These are phyloP conservation scores for Tuctoria greenei DNA, from an alignment of 176 grass and related monocot species.

Conservation along the genomic window DNA sequence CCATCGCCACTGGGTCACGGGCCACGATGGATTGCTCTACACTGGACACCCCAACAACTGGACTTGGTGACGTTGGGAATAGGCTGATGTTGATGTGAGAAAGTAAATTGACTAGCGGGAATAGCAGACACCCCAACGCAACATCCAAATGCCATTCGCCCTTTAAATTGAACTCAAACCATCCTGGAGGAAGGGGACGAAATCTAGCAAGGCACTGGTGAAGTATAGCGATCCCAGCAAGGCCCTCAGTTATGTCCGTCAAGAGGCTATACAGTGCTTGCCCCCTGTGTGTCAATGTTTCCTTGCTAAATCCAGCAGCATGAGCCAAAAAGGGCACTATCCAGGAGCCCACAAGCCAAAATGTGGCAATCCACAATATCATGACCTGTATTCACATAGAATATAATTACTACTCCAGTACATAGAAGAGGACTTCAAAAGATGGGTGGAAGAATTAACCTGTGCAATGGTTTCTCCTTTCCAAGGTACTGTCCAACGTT, in stretches of 20 bases:
- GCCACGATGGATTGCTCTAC: conserved; percentile 95
- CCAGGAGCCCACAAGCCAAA: conserved; percentile 98
- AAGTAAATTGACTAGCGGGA: conserved; percentile 85
- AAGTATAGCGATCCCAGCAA: conserved; percentile 92
- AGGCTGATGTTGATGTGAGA: conserved; percentile 86
- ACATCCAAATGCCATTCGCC: conserved; percentile 83
- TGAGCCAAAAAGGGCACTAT: conserved; percentile 95
- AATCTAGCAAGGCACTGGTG: conserved; percentile 87
- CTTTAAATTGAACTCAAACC: conserved; percentile 85
- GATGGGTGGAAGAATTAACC: conserved; percentile 45
- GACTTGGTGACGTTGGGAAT: conserved; percentile 58
- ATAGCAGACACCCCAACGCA: conserved; percentile 64
- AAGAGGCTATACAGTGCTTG: conserved; percentile 93
- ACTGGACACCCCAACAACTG: conserved; percentile 54
- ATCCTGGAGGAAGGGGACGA: conserved; percentile 75
- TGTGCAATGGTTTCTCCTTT: conserved; percentile 78
- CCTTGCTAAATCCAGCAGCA: conserved; percentile 85
- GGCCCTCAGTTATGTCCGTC: conserved; percentile 80
- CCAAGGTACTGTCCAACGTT: conserved; percentile 72
- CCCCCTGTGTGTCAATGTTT: conserved; percentile 82
- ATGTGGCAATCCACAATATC: conserved; percentile 91
- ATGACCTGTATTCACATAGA: conserved; percentile 66
- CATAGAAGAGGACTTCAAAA: neutral
- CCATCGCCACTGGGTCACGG: conserved; percentile 82
- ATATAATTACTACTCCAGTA: conserved; percentile 12